Evolutionary conservation across 192 early-diverging fungal genomes (phyloP).

Genomic region (Coemansia sp.): DNA sequence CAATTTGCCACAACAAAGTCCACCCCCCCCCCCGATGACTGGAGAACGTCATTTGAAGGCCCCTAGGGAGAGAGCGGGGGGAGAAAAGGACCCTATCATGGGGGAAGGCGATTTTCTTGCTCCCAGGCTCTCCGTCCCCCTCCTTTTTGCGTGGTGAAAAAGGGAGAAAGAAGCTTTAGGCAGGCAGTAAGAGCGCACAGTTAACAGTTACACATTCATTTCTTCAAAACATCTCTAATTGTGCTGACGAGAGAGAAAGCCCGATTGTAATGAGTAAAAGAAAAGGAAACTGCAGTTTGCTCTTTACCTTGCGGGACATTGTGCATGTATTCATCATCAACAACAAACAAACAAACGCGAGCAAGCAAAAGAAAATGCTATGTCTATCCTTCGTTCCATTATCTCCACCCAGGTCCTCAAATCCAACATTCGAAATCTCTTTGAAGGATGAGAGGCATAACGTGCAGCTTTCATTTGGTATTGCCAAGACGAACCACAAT

Average conservation of each 20-base stretch:
- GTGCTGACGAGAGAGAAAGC: background rate
- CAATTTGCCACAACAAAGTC: no score
- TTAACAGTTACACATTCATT: background rate
- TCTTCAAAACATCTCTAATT: background rate
- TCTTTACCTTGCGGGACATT: slow-evolving; percentile 7
- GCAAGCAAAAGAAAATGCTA: background rate
- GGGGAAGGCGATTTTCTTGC: no score
- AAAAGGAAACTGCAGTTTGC: background rate
- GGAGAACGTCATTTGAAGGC: slow-evolving; percentile 1
- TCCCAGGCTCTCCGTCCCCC: no score
- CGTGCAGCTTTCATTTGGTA: background rate
- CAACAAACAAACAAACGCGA: slow-evolving; percentile 1
- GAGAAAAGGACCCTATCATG: slow-evolving; percentile 1
- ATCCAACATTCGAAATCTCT: background rate
- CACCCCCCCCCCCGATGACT: background rate
- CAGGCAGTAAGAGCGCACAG: background rate
- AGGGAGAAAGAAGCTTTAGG: background rate
- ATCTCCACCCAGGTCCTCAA: background rate
- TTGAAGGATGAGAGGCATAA: background rate
- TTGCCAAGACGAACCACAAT: background rate
- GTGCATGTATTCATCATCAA: background rate
- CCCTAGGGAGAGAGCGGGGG: background rate
- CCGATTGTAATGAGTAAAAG: background rate
- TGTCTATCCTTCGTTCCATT: background rate
- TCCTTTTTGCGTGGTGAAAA: background rate